A percentile compares a stretch with the other conserved stretches of the same genome.
Evolutionary conservation across 768 basidiomycete genomes (phyloP).

Genomic region (Termitomyces sp.): DNA sequence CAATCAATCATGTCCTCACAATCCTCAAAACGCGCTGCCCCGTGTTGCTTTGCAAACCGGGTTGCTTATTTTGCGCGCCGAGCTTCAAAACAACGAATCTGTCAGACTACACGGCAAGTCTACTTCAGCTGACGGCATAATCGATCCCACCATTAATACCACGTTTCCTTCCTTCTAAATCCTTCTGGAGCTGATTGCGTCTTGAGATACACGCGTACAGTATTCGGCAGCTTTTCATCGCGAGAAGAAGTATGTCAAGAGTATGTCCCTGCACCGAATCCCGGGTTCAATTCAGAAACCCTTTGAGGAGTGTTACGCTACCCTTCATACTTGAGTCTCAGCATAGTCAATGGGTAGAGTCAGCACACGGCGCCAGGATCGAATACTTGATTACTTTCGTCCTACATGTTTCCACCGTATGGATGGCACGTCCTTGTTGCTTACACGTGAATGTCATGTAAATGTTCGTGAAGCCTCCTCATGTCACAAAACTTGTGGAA

Average conservation of each 20-base stretch:
- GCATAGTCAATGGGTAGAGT: not conserved
- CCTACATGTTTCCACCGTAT: not conserved
- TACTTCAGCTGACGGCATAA: not conserved
- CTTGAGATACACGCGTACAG: not conserved
- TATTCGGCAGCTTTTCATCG: not conserved
- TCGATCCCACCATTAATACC: not conserved
- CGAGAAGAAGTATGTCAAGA: not conserved
- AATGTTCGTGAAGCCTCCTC: not conserved
- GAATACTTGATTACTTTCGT: not conserved
- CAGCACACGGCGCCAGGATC: not conserved
- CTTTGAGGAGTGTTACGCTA: not conserved
- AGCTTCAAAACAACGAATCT: not conserved
- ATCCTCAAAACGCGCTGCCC: too few relatives aligned
- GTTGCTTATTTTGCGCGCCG: not conserved
- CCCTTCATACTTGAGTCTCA: not conserved
- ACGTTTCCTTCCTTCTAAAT: not conserved
- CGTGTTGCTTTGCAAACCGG: not conserved
- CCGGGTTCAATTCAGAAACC: too few relatives aligned
- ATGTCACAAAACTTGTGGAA: not conserved
- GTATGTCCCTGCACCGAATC: not conserved
- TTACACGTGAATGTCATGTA: not conserved
- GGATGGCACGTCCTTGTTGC: too few relatives aligned
- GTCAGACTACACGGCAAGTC: not conserved
- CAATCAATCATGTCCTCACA: not conserved
- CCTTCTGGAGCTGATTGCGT: not conserved